phyloP scores from a whole-genome alignment of 352 stramenopile species.

The Phytophthora cryptogea region DNA sequence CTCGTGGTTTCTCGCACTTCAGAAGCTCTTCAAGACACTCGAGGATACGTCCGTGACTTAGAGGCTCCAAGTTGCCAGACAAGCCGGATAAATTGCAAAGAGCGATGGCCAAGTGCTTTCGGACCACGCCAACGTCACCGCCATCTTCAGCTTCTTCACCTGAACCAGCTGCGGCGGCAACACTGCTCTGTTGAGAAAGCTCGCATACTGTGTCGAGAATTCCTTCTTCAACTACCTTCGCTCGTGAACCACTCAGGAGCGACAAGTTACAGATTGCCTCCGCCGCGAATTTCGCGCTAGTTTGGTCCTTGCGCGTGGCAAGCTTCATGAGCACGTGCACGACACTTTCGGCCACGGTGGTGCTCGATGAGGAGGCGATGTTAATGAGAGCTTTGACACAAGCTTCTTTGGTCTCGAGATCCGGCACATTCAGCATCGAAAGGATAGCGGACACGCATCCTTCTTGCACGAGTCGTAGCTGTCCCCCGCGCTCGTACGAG shows the following conservation, averaged over 20 bases:
- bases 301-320: slow-evolving; percentile 63
- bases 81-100: slow-evolving; percentile 84
- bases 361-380: slow-evolving; percentile 70
- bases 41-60: slow-evolving; percentile 70
- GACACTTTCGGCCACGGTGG: slow-evolving; percentile 70
- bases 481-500: slow-evolving; percentile 72
- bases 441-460: slow-evolving; percentile 83
- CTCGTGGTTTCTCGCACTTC: slow-evolving; percentile 64
- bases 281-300: slow-evolving; percentile 60
- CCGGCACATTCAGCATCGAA: slow-evolving; percentile 82
- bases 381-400: slow-evolving; percentile 89
- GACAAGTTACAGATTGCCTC: slow-evolving; percentile 84
- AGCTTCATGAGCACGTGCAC: slow-evolving; percentile 82
- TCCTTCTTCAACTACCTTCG: slow-evolving; percentile 80
- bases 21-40: slow-evolving; percentile 79
- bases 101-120: slow-evolving; percentile 67
- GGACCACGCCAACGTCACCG: slow-evolving; percentile 36
- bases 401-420: slow-evolving; percentile 81
- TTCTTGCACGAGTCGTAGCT: slow-evolving; percentile 79
- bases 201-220: slow-evolving; percentile 81
- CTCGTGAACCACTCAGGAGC: slow-evolving; percentile 61
- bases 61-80: slow-evolving; percentile 62
- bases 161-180: slow-evolving; percentile 1
- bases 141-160: slow-evolving; percentile 28
- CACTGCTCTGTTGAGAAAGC: slow-evolving; percentile 44